A percentile compares a stretch with the other conserved stretches of the same genome.
These are phyloP conservation scores for Ogataea populi-albae DNA, from an alignment of 805 yeast genomes.

Conservation along the genomic window DNA sequence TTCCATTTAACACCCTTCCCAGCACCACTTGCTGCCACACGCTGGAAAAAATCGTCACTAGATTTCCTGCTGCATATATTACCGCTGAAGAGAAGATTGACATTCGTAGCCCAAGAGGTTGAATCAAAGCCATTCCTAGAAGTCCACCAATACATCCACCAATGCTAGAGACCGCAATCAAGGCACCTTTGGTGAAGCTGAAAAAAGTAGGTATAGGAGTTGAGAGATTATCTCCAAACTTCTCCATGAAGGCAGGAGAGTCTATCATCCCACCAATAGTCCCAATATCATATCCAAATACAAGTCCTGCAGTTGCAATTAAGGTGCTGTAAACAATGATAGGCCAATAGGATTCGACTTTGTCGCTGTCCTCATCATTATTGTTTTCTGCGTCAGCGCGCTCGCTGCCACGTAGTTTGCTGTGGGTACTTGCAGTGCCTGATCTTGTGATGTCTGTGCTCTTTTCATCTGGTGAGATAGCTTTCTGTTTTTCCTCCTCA, in stretches of 20 bases:
- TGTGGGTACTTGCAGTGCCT: no score
- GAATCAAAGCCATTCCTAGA: slow-evolving; percentile 21
- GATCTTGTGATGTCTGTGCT: no score
- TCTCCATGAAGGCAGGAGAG: slow-evolving; percentile 25
- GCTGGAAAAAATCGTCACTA: slow-evolving; percentile 15
- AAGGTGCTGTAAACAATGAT: slow-evolving; percentile 23
- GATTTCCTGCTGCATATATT: slow-evolving; percentile 21
- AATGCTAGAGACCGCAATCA: slow-evolving; percentile 30
- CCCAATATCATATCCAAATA: slow-evolving; percentile 38
- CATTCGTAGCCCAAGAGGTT: slow-evolving; percentile 25
- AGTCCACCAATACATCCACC: slow-evolving; percentile 35
- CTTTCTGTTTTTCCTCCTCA: no score
- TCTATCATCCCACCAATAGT: slow-evolving; percentile 35
- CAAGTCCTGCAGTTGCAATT: slow-evolving; percentile 32
- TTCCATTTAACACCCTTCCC: slow-evolving; percentile 33
- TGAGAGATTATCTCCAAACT: slow-evolving; percentile 23
- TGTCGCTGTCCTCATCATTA: slow-evolving; percentile 7
- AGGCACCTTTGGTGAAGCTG: slow-evolving; percentile 28
- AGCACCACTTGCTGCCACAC: slow-evolving; percentile 25
- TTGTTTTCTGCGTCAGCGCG: slow-evolving; percentile 4
- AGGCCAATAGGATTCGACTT: slow-evolving; percentile 20
- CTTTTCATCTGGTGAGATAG: no score
- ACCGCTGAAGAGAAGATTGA: slow-evolving; percentile 24
- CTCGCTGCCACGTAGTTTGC: no score
- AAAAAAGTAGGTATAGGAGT: slow-evolving; percentile 10